These are phyloP conservation scores for Castanospermum australe DNA, from an alignment of 306 rosid genomes.

Conservation along the genomic window DNA sequence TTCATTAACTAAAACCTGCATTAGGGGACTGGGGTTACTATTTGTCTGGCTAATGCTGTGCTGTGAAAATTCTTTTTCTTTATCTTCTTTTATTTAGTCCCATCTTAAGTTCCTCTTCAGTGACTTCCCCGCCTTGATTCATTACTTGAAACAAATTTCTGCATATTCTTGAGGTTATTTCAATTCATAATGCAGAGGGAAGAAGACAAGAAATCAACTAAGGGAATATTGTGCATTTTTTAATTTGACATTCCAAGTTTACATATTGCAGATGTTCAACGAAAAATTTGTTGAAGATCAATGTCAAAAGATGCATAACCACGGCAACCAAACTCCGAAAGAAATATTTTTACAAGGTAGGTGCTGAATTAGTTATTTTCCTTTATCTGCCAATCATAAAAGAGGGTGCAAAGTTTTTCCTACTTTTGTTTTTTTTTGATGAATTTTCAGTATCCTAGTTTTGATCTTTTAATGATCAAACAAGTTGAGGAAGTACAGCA, in stretches of 20 bases:
- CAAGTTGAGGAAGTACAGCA: not conserved
- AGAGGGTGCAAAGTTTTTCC: conserved; percentile 13
- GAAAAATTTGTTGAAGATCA: conserved; percentile 80
- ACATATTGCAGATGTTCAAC: conserved; percentile 69
- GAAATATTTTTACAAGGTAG: conserved; percentile 86
- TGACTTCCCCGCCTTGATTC: not conserved
- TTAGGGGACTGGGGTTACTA: not conserved
- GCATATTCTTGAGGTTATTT: conserved; percentile 2
- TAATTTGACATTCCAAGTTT: too few species aligned
- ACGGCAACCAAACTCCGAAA: conserved; percentile 80
- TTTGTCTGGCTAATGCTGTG: not conserved
- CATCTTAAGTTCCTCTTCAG: not conserved
- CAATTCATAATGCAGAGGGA: not conserved
- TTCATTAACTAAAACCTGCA: not conserved
- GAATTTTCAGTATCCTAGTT: conserved; percentile 6
- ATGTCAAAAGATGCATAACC: conserved; percentile 73
- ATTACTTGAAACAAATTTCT: conserved; percentile 6
- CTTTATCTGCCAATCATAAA: conserved; percentile 4
- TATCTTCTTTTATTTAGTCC: not conserved
- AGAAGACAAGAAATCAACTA: not conserved
- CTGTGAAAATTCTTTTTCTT: not conserved
- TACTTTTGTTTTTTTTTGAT: not conserved
- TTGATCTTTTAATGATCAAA: not conserved
- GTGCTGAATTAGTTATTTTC: conserved; percentile 19
- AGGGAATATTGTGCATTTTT: conserved; percentile 12